A percentile compares a stretch with the other conserved stretches of the same genome.
phyloP scores from a whole-genome alignment of 192 early-diverging fungal genomes.

The Coemansia reversa region DNA sequence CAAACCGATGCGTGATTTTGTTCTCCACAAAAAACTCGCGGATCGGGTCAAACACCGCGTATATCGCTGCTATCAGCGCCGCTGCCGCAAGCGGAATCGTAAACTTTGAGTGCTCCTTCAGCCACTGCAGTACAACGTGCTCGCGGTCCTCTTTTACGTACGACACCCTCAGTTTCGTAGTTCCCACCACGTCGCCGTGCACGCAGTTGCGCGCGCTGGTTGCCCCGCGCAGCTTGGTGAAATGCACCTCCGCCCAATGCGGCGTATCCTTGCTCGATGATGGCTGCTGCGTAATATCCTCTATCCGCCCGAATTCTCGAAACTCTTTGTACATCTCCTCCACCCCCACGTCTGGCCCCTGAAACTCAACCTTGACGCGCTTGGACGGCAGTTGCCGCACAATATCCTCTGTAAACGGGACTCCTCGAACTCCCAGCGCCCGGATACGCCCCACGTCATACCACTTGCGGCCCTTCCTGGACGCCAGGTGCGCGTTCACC shows the following conservation, averaged over 20 bases:
- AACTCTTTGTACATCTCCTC: constrained; percentile 73
- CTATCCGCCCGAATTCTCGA: constrained; percentile 78
- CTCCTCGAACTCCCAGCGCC: constrained; percentile 66
- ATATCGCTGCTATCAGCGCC: constrained; percentile 72
- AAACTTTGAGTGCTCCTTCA: constrained; percentile 74
- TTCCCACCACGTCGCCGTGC: constrained; percentile 74
- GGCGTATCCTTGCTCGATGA: constrained; percentile 70
- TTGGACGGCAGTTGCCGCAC: constrained; percentile 51
- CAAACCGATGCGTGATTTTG: constrained; percentile 79
- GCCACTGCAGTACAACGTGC: constrained; percentile 63
- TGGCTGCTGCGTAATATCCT: constrained; percentile 71
- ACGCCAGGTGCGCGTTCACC: constrained; percentile 55
- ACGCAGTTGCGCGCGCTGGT: constrained; percentile 91
- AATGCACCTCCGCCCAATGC: constrained; percentile 79
- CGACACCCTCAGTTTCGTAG: constrained; percentile 60
- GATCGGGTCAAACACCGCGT: constrained; percentile 85
- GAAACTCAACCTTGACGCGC: constrained; percentile 69
- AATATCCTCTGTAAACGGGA: constrained; percentile 75
- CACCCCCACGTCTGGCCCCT: constrained; percentile 66
- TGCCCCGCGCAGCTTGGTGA: constrained; percentile 73
- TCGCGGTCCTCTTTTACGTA: constrained; percentile 61
- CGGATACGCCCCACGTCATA: constrained; percentile 65
- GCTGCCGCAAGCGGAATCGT: constrained; percentile 72
- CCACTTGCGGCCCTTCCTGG: constrained; percentile 61
- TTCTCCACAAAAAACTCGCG: constrained; percentile 87